phyloP scores from a whole-genome alignment of 2,329 filamentous ascomycete genomes.

The Pseudopithomyces maydicus region DNA sequence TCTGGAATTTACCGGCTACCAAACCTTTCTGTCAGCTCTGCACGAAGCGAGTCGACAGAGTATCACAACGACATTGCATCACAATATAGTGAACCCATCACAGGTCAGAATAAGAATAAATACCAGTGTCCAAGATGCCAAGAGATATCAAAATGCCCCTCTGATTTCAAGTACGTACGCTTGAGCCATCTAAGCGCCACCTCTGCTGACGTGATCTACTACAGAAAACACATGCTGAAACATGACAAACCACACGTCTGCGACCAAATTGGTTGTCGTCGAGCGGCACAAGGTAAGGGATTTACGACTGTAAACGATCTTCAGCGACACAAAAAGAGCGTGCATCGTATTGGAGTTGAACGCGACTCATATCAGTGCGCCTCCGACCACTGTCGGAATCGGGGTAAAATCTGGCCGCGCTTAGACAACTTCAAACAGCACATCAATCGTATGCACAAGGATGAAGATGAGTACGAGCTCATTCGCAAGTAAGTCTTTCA shows the following conservation, averaged over 20 bases:
- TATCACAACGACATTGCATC: slow-evolving; percentile 30
- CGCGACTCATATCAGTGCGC: slow-evolving; percentile 65
- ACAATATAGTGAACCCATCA: slow-evolving; percentile 32
- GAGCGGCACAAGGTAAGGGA: slow-evolving; percentile 56
- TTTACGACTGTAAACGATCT: slow-evolving; percentile 84
- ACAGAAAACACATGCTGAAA: slow-evolving; percentile 74
- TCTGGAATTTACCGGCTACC: slow-evolving; percentile 18
- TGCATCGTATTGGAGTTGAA: slow-evolving; percentile 61
- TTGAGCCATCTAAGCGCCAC: background rate
- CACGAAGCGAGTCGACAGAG: slow-evolving; percentile 18
- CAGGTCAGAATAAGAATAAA: slow-evolving; percentile 16
- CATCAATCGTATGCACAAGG: slow-evolving; percentile 69
- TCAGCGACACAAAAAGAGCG: slow-evolving; percentile 75
- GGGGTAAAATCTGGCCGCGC: slow-evolving; percentile 75
- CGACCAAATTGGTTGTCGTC: slow-evolving; percentile 59
- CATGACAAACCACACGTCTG: slow-evolving; percentile 74
- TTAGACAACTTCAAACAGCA: slow-evolving; percentile 88
- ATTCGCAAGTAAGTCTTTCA: slow-evolving; percentile 50
- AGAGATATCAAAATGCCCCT: slow-evolving; percentile 37
- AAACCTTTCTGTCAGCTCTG: slow-evolving; percentile 22
- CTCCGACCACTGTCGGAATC: slow-evolving; percentile 60
- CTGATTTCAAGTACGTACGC: slow-evolving; percentile 44
- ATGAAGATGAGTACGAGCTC: slow-evolving; percentile 51
- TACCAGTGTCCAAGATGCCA: slow-evolving; percentile 26
- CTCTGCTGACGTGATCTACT: slow-evolving; percentile 14